A percentile compares a stretch with the other conserved stretches of the same genome.
phyloP scores from a whole-genome alignment of 1,284 basidiomycete genomes.

The Veloboletus limbatus region DNA sequence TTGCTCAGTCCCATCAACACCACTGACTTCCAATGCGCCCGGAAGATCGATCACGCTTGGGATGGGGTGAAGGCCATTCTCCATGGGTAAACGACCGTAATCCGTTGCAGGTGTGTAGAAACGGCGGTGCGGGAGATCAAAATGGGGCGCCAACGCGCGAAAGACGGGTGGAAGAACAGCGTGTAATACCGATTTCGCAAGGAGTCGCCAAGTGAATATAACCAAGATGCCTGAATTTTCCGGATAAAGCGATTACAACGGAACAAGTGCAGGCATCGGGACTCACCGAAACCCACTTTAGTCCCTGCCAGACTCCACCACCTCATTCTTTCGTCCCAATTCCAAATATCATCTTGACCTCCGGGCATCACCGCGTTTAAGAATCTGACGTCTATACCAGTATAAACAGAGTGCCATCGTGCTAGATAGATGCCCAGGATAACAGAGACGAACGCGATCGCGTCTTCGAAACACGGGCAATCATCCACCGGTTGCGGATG shows the following conservation, averaged over 20 bases:
- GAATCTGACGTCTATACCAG: slow-evolving; percentile 36
- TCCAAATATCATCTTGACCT: slow-evolving; percentile 43
- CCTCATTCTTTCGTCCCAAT: slow-evolving; percentile 44
- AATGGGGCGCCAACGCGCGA: slow-evolving; percentile 61
- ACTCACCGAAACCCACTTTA: slow-evolving; percentile 61
- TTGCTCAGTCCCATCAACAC: slow-evolving; percentile 24
- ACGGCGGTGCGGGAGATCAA: slow-evolving; percentile 71
- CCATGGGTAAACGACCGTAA: slow-evolving; percentile 66
- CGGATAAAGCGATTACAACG: neutral
- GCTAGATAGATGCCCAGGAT: slow-evolving; percentile 75
- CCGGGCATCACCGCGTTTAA: slow-evolving; percentile 55
- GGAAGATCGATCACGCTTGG: slow-evolving; percentile 85
- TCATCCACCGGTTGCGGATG: slow-evolving; percentile 95
- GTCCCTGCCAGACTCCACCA: slow-evolving; percentile 58
- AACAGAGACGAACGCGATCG: slow-evolving; percentile 89
- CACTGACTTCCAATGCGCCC: slow-evolving; percentile 37
- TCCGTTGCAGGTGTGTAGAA: slow-evolving; percentile 90
- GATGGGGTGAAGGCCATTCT: slow-evolving; percentile 64
- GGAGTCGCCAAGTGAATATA: slow-evolving; percentile 84
- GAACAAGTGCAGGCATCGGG: neutral
- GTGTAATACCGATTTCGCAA: slow-evolving; percentile 77
- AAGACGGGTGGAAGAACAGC: slow-evolving; percentile 78
- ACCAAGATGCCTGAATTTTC: slow-evolving; percentile 46
- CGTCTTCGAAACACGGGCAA: slow-evolving; percentile 98
- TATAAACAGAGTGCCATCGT: slow-evolving; percentile 52